phyloP scores from a whole-genome alignment of 2,329 filamentous ascomycete genomes.

The Diplodia intermedia region DNA sequence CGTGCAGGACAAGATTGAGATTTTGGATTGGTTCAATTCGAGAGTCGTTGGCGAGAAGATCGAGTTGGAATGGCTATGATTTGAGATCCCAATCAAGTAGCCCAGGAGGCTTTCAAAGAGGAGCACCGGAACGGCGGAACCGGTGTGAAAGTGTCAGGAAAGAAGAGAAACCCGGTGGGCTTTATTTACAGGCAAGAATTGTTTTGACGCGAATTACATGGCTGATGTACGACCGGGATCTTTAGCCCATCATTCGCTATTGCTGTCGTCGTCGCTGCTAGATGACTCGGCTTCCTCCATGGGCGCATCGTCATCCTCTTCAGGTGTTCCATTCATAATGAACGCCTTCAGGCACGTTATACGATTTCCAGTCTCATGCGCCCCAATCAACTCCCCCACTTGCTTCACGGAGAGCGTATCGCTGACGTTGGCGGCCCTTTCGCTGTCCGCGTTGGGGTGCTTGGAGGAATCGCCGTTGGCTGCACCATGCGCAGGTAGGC shows the following conservation, averaged over 20 bases:
- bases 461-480: conserved; percentile 24
- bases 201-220: conserved; percentile 1
- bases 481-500: conserved; percentile 34
- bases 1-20: conserved; percentile 53
- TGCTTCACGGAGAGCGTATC: conserved; percentile 42
- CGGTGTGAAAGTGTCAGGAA: too few relatives aligned
- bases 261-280: conserved; percentile 34
- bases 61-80: conserved; percentile 41
- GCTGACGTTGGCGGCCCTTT: conserved; percentile 24
- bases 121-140: not conserved
- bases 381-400: conserved; percentile 73
- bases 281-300: conserved; percentile 33
- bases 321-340: conserved; percentile 69
- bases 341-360: conserved; percentile 90
- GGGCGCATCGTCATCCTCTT: conserved; percentile 39
- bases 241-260: conserved; percentile 33
- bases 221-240: conserved; percentile 5
- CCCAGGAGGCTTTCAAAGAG: not conserved
- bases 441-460: conserved; percentile 29
- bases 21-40: conserved; percentile 65
- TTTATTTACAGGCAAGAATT: conserved; percentile 1
- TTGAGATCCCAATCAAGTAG: not conserved
- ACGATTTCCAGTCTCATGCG: conserved; percentile 83
- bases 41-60: conserved; percentile 59
- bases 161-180: not conserved